These are phyloP conservation scores for Diaporthe australafricana DNA, from an alignment of 2,329 filamentous ascomycete genomes.

Conservation along the genomic window DNA sequence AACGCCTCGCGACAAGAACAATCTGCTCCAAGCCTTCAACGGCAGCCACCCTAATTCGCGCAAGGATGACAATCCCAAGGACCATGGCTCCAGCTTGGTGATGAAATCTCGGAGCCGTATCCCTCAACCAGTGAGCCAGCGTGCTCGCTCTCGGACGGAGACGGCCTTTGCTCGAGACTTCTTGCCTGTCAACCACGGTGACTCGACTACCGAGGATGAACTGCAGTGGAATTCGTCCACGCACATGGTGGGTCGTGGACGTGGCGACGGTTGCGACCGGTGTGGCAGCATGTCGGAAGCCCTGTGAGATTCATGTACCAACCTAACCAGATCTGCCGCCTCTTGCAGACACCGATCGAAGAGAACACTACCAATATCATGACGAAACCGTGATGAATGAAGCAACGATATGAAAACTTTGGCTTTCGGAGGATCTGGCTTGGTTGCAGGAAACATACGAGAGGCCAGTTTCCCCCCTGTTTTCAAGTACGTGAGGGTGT, in stretches of 20 bases:
- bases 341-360: background rate
- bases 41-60: conserved; percentile 21
- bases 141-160: conserved; percentile 30
- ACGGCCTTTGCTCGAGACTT: conserved; percentile 33
- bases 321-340: background rate
- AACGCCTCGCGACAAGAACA: conserved; percentile 46
- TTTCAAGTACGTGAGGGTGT: background rate
- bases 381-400: background rate
- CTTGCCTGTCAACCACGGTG: conserved; percentile 27
- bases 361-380: background rate
- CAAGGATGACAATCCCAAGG: conserved; percentile 18
- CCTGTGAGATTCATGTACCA: background rate
- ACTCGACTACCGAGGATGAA: conserved; percentile 45
- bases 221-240: conserved; percentile 44
- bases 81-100: background rate
- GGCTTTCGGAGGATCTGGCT: background rate
- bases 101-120: conserved; percentile 38
- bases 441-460: background rate
- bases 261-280: conserved; percentile 6
- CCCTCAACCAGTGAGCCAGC: conserved; percentile 39
- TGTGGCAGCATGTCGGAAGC: conserved; percentile 27
- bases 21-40: conserved; percentile 35
- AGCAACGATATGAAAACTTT: background rate
- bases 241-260: conserved; percentile 30
- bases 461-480: background rate